A percentile compares a stretch with the other conserved stretches of the same genome.
Evolutionary conservation across 2,329 filamentous ascomycete species (phyloP).

Genomic region (Fusarium buxicola): DNA sequence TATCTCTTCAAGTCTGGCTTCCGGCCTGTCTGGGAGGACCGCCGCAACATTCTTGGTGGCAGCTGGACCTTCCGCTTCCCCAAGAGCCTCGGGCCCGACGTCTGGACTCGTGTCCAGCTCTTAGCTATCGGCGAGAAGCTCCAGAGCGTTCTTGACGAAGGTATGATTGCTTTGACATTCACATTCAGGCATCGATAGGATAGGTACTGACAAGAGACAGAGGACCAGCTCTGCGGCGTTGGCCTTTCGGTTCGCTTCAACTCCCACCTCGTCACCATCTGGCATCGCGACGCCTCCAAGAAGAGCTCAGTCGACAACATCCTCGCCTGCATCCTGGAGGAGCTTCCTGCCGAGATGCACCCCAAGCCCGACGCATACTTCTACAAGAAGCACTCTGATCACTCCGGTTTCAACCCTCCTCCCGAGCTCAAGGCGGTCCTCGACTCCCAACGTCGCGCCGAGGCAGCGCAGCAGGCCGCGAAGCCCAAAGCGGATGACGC

Average conservation of each 20-base stretch:
- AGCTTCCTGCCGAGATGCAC: constrained; percentile 77
- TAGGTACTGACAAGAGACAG: constrained; percentile 55
- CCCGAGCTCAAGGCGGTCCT: constrained; percentile 68
- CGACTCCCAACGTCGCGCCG: constrained; percentile 65
- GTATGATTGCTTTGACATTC: constrained; percentile 56
- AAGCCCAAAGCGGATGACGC: constrained; percentile 38
- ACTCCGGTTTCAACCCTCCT: constrained; percentile 80
- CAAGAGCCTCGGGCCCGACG: constrained; percentile 77
- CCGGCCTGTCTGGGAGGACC: constrained; percentile 84
- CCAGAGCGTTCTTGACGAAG: constrained; percentile 76
- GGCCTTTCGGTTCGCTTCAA: constrained; percentile 91
- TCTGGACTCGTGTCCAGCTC: constrained; percentile 85
- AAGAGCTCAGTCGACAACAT: constrained; percentile 81
- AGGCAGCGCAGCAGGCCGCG: constrained; percentile 48
- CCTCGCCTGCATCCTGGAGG: constrained; percentile 76
- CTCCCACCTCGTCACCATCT: constrained; percentile 87
- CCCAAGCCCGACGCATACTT: constrained; percentile 79
- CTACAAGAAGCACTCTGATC: constrained; percentile 92
- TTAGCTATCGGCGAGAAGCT: constrained; percentile 86
- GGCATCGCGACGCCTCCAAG: constrained; percentile 90
- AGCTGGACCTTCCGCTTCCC: constrained; percentile 93
- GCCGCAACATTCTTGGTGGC: constrained; percentile 85
- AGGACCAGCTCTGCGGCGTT: constrained; percentile 89
- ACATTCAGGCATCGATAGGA: constrained; percentile 6
- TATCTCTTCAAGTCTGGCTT: constrained; percentile 85